These are phyloP conservation scores for Fragaria iinumae DNA, from an alignment of 306 rosid genomes.

Conservation along the genomic window DNA sequence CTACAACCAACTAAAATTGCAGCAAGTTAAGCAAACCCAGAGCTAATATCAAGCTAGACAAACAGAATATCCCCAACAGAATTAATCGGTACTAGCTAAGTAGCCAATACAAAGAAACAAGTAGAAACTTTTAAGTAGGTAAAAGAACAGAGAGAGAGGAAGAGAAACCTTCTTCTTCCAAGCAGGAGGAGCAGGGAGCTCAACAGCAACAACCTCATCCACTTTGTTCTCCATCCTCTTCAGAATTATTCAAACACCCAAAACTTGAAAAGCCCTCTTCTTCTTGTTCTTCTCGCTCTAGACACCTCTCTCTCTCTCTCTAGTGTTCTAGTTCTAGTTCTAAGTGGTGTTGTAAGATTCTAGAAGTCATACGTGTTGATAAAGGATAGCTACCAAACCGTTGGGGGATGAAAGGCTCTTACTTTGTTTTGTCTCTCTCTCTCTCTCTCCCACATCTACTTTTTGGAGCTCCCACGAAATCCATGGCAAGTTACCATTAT, in stretches of 20 bases:
- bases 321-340: not conserved
- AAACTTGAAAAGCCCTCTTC: not conserved
- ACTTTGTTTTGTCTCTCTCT: not conserved
- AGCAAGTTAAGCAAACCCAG: slow-evolving; percentile 21
- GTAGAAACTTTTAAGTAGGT: not conserved
- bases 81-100: not conserved
- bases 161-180: slow-evolving; percentile 87
- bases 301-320: not conserved
- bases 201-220: slow-evolving; percentile 63
- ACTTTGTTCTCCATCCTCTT: slow-evolving; percentile 32
- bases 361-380: not conserved
- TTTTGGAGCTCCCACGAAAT: not conserved
- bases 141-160: not conserved
- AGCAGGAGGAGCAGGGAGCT: slow-evolving; percentile 85
- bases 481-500: not conserved
- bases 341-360: not conserved
- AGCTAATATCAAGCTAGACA: not conserved
- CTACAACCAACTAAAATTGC: not conserved
- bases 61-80: not conserved
- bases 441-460: not conserved
- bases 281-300: not conserved
- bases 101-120: not conserved
- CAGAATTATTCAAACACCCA: not conserved
- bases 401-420: not conserved
- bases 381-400: not conserved